A percentile compares a stretch with the other conserved stretches of the same genome.
Conservation (phyloP, 1,139 yeast genomes). For the Scheffersomyces lignicola region DNA sequence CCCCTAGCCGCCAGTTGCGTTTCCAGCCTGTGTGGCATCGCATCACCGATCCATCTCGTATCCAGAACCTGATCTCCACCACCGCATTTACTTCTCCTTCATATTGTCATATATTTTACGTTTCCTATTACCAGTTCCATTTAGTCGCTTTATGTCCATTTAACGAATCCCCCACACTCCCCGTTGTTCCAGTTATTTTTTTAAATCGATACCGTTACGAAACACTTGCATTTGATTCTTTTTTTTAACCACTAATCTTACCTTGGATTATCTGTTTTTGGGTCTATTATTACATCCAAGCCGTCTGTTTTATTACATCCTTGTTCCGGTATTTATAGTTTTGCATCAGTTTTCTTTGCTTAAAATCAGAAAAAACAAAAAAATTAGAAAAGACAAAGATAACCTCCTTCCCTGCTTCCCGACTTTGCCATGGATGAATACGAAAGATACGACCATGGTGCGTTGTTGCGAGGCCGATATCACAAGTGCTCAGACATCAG, state of each 20-base stretch:
- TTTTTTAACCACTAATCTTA: constrained; percentile 2
- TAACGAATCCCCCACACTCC: constrained; percentile 7
- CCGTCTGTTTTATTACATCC: constrained; percentile 1
- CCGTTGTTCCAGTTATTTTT: neutral
- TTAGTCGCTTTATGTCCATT: constrained; percentile 12
- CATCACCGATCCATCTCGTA: no score
- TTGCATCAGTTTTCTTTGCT: neutral
- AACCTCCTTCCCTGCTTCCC: no score
- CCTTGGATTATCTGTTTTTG: neutral
- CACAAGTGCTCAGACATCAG: constrained; percentile 74
- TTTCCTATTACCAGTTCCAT: neutral
- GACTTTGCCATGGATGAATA: constrained; percentile 49
- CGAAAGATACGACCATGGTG: constrained; percentile 60
- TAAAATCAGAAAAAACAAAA: neutral
- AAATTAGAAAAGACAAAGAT: constrained; percentile 1
- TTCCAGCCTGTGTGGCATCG: no score
- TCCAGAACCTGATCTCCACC: no score
- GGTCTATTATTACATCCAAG: neutral
- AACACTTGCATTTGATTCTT: constrained; percentile 2
- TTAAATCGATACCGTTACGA: neutral
- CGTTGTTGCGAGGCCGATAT: constrained; percentile 63
- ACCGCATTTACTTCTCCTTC: constrained; percentile 19
- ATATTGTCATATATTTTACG: constrained; percentile 7
- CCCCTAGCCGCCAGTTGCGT: no score
- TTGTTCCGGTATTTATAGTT: neutral